A percentile compares a stretch with the other conserved stretches of the same genome.
phyloP scores from a whole-genome alignment of 108 stramenopile genomes.

The Skeletonema potamos region DNA sequence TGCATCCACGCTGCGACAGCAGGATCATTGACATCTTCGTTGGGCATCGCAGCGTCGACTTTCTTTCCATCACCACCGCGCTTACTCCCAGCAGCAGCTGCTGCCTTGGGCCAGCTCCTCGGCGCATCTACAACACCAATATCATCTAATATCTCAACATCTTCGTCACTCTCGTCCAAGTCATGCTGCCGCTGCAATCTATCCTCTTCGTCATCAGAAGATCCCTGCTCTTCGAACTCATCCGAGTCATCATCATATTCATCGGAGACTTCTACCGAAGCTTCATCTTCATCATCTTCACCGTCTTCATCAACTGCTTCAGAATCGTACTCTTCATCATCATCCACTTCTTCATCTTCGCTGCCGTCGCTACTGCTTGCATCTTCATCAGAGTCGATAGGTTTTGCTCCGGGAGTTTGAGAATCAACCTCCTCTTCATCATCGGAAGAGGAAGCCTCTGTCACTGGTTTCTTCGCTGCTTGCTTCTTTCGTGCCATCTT shows the following conservation, averaged over 20 bases:
- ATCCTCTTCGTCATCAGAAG: conserved; percentile 84
- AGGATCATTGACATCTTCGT: not conserved
- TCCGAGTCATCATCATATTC: conserved; percentile 50
- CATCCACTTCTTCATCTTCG: conserved; percentile 4
- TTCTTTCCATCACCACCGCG: conserved; percentile 26
- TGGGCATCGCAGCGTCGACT: not conserved
- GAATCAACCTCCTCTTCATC: conserved; percentile 20
- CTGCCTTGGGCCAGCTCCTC: conserved; percentile 48
- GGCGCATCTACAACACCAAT: conserved; percentile 66
- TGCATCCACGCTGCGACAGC: conserved; percentile 69
- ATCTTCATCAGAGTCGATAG: conserved; percentile 28
- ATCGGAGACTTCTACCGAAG: conserved; percentile 37
- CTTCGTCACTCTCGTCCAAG: conserved; percentile 58
- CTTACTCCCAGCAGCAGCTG: conserved; percentile 17
- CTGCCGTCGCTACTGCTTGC: conserved; percentile 12
- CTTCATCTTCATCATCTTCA: conserved; percentile 38
- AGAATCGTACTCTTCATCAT: conserved; percentile 33
- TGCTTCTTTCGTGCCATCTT: conserved; percentile 22
- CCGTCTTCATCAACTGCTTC: conserved; percentile 44
- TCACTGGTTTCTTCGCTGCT: not conserved
- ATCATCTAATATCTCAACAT: conserved; percentile 68
- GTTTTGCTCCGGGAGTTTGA: conserved; percentile 27
- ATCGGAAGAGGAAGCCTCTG: not conserved
- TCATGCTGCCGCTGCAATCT: conserved; percentile 53
- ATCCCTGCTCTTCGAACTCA: conserved; percentile 87